phyloP scores from a whole-genome alignment of 179 eudicot genomes.

The Silene noctiflora region DNA sequence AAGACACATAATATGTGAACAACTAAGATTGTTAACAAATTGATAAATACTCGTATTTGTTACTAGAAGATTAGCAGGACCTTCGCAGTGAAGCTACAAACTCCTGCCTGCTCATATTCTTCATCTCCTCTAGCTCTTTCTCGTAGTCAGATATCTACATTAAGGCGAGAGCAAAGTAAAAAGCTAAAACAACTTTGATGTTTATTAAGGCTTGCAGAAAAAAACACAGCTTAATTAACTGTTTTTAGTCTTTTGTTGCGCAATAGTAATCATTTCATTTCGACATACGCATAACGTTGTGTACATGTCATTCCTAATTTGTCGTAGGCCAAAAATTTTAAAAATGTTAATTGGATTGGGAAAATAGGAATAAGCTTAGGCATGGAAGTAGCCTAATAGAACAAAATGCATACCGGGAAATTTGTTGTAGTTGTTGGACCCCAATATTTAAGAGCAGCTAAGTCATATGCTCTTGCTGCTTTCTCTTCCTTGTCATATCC shows the following conservation, averaged over 20 bases:
- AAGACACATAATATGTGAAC: neutral
- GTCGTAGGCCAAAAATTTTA: neutral
- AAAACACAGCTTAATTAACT: neutral
- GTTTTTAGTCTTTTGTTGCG: neutral
- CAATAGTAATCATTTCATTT: neutral
- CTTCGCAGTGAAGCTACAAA: conserved; percentile 93
- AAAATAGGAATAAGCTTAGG: neutral
- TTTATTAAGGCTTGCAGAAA: neutral
- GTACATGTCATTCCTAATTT: neutral
- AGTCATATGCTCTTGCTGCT: conserved; percentile 91
- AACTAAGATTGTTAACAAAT: too few relatives aligned
- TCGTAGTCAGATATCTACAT: conserved; percentile 62
- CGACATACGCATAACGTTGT: neutral
- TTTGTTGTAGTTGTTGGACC: conserved; percentile 88
- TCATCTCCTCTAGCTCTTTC: conserved; percentile 77
- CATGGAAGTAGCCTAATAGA: conserved; percentile 13
- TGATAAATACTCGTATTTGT: too few relatives aligned
- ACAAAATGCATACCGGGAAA: conserved; percentile 48
- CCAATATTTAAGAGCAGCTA: conserved; percentile 95
- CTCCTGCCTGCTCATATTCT: conserved; percentile 87
- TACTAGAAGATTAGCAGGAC: conserved; percentile 23
- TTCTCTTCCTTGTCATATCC: conserved; percentile 94
- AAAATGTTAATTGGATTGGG: neutral
- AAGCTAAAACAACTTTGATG: neutral
- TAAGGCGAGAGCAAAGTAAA: neutral